phyloP scores from a whole-genome alignment of 306 rosid species.

The Cucurbita moschata region DNA sequence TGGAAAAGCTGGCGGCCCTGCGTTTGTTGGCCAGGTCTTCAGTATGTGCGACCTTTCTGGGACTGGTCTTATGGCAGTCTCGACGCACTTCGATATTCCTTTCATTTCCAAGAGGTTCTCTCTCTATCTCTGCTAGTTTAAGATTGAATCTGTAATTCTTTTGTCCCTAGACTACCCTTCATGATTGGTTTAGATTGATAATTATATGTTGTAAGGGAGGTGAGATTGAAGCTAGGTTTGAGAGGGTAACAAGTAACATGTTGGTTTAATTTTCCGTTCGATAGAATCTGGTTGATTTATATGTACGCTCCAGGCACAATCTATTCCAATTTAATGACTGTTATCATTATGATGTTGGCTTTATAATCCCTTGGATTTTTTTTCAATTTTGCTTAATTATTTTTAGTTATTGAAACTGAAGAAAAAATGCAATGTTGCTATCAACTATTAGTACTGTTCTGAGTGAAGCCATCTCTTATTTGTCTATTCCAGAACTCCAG shows the following conservation, averaged over 20 bases:
- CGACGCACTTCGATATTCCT: constrained; percentile 80
- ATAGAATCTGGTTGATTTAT: not conserved
- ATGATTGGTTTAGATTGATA: not conserved
- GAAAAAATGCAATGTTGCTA: not conserved
- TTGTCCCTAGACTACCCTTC: not conserved
- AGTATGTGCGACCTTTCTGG: constrained; percentile 98
- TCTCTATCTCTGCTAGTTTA: not conserved
- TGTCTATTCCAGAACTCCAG: constrained; percentile 50
- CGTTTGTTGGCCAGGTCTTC: constrained; percentile 96
- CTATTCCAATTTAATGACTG: not conserved
- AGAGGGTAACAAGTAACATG: not conserved
- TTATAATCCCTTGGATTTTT: not conserved
- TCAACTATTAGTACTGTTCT: not conserved
- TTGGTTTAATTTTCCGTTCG: not conserved
- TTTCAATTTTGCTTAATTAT: not conserved
- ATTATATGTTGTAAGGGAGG: not conserved
- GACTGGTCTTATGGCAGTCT: constrained; percentile 93
- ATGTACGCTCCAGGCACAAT: not conserved
- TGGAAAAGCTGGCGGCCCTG: constrained; percentile 57
- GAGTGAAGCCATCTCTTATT: constrained; percentile 4
- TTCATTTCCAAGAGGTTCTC: constrained; percentile 66
- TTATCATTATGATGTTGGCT: not conserved
- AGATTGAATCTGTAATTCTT: not conserved
- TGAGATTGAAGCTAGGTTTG: not conserved
- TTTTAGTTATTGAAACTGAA: not conserved